Evolutionary conservation across 2,329 filamentous ascomycete species (phyloP), one percentile per base, ranked within the genome.

Genomic region (Phialocephala subalpina): DNA sequence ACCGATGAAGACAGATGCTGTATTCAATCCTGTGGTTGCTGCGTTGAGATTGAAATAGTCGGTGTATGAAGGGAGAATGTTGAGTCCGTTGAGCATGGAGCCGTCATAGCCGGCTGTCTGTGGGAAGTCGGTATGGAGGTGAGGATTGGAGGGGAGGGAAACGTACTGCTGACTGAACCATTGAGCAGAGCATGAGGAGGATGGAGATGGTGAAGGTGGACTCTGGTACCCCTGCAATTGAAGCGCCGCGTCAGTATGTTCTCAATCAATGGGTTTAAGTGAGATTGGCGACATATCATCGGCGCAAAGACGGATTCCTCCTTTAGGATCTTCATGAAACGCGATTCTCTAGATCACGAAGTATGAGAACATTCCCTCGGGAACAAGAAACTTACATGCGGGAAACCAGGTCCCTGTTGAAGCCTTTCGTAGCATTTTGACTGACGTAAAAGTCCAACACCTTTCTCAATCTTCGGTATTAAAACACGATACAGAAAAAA

Each of bases 21-120:
- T 87, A 68, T 87, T 86, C 8, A 89, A 78, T 3, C 82, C 84
- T 0, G 80, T 82, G 0, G 84, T 86, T 0, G 82, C 80, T 0
- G 82, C 76, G 18, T 77, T 86, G 11, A 88, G 80, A 6, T 80
- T 69, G 75, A 88, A 88, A 72, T 87, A 88, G 47, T 85, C 79
- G 0, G 80, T 82, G 72, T 87, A 88, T 0, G 80, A 82, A 0
- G 85, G 84, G 12, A 88, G 74, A 64, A 88, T 87, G 64, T 87
- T 85, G 22, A 89, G 78, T 0, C 83, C 84, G 66, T 87, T 87
- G 76, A 71, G 68, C 69, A 71, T 70, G 6, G 69, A 70, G 5
- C 65, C 67, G 49, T 72, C 70, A 36, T 69, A 71, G 3, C 68
- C 72, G 52, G 65, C 67, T 63, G 71, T 74, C 59, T 70, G 68